Base-by-base conservation (phyloP, 352 stramenopile genomes). In the Pythium rishiriense region DNA sequence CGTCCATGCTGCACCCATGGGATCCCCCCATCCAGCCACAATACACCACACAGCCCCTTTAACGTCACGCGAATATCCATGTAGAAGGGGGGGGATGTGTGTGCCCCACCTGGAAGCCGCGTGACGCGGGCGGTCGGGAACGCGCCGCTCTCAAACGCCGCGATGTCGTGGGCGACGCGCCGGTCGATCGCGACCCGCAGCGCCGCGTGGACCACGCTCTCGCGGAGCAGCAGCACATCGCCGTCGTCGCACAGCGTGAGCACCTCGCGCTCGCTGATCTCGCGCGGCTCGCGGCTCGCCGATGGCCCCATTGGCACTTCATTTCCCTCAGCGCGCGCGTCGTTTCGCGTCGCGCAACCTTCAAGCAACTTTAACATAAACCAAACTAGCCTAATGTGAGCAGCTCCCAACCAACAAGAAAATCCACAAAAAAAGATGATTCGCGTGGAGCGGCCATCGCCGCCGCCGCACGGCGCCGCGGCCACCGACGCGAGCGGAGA, bases 191-290 rank as follows among this genome's bases (percentile, higher is more conserved):
- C 56, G 6, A 88, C 61, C 17, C 65, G 72, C 37, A 85, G 47
- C 28, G 56, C 17, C 11, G 61, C 53, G 41, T 85, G 61, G 9
- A 66, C 49, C 28, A 85, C 62, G 26, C 74, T 62, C 46, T 87
- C 80, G 6, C 80, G 75, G 22, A 69, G 52, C n/a, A 89, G 72
- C 37, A 89, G 63, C 55, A 89, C 26, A 39, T 89, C 80, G 19
- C 80, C 78, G 53, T 75, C 72, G 51, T 89, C 78, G 64, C 78
- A 81, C 26, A 87, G 60, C 24, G 75, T 76, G 42, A 86, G 55
- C 35, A 75, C 75, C 19, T 85, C 68, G 57, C 74, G 71, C 58
- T 72, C 58, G 21, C 24, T 61, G 56, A 66, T 66, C 31, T 51
- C 29, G 12, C 31, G 50, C 25, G 9, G 39, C 39, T 7, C 42